A percentile compares a stretch with the other conserved stretches of the same genome.
phyloP scores from a whole-genome alignment of 805 yeast genomes.

The Myxozyma lipomycoides region DNA sequence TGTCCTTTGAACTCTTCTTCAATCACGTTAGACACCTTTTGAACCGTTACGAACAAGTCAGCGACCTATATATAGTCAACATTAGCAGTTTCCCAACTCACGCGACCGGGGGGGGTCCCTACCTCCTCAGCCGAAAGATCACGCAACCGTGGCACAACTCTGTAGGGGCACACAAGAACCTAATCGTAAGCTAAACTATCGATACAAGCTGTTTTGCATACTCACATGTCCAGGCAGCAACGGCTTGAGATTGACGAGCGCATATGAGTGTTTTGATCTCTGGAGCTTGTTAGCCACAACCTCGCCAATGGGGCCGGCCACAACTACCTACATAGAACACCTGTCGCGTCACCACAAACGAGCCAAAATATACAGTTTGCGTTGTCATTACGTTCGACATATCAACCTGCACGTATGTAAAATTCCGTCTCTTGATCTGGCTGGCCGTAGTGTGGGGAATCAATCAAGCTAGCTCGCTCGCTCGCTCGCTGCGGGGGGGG shows the following conservation, averaged over 20 bases:
- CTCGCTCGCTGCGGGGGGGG: too few species aligned
- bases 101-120: too few species aligned
- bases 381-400: too few species aligned
- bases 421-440: too few species aligned
- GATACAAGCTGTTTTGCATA: slow-evolving; percentile 1
- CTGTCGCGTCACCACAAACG: slow-evolving; percentile 30
- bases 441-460: too few species aligned
- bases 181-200: slow-evolving; percentile 1
- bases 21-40: slow-evolving; percentile 64
- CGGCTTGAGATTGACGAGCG: slow-evolving; percentile 88
- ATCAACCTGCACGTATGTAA: too few species aligned
- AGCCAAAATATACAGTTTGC: slow-evolving; percentile 25
- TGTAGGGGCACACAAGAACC: slow-evolving; percentile 73
- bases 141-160: slow-evolving; percentile 61
- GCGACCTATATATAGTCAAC: slow-evolving; percentile 28
- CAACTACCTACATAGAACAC: slow-evolving; percentile 29
- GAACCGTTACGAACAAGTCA: slow-evolving; percentile 77
- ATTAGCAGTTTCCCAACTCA: not conserved
- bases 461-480: too few species aligned
- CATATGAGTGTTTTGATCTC: slow-evolving; percentile 65
- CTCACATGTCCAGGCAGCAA: slow-evolving; percentile 82
- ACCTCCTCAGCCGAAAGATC: slow-evolving; percentile 69
- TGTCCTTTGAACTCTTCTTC: slow-evolving; percentile 69
- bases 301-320: not conserved
- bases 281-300: slow-evolving; percentile 31